Evolutionary conservation across 148 eudicot genomes (phyloP), one percentile per base, ranked within the genome.

Genomic region (Silene conica): DNA sequence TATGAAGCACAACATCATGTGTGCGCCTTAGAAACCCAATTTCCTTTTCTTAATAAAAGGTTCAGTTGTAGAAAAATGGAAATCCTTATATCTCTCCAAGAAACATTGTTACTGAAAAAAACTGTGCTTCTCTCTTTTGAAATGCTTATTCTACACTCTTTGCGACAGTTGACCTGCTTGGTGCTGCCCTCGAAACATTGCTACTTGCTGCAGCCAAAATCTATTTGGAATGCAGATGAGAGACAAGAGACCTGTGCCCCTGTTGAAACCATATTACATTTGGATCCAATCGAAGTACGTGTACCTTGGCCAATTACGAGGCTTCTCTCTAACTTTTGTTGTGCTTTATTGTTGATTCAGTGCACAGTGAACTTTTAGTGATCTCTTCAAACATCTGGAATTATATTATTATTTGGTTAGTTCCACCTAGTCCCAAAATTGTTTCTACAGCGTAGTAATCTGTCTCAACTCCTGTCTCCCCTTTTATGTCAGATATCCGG

Each of bases 181-280:
- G 81, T 90, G 82, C 86, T 96, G 70, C 90, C 99, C 15, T 84
- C 85, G 62, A 87, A 90, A 80, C 87, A 90, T 75, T 56, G 77
- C 73, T 38, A 70, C 72, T 85, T 92, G 82, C 77, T 96, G 71
- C 83, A 80, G 65, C 81, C 96, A 63, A 92, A 87, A 80, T 96
- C 97, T 55, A 96, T 96, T 34, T 92, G 97, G 99, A 89, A 77
- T 83, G 89, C 91, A 55, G 97, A 92, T 73, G 87, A 89, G 76
- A 76, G 82, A 20, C 75, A 74, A 9, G 97, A 87, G 76, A 78
- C 86, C 18, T 75, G 82, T 79, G 82, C 99, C 73, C 83, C 87
- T 55, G 94, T 90, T 73, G 99, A 96, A 86, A 82, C 78, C 69
- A 92, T 96, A 80, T 74, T 96, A 76, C 97, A 87, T 78, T 72